phyloP scores from a whole-genome alignment of 148 eudicot genomes.

The Drosera capensis region DNA sequence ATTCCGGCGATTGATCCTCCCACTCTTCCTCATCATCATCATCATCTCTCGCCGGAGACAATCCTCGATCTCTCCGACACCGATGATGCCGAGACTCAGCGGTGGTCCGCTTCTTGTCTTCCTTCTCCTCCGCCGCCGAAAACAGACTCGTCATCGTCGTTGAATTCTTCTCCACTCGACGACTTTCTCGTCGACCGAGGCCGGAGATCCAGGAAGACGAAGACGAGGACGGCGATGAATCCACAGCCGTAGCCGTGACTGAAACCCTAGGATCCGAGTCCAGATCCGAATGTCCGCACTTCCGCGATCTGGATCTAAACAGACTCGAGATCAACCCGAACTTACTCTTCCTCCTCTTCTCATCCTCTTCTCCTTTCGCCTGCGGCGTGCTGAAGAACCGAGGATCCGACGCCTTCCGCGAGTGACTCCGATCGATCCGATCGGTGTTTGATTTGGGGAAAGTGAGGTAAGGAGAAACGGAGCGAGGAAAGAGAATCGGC shows the following conservation, averaged over 20 bases:
- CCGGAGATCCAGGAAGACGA: slow-evolving; percentile 17
- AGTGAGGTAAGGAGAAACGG: slow-evolving; percentile 50
- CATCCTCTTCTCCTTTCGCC: slow-evolving; percentile 15
- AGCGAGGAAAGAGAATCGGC: slow-evolving; percentile 48
- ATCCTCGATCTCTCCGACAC: slow-evolving; percentile 29
- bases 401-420: slow-evolving; percentile 8
- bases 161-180: too few species aligned
- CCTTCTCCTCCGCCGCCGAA: slow-evolving; percentile 15
- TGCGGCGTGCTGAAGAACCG: slow-evolving; percentile 55
- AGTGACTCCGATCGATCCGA: slow-evolving; percentile 8
- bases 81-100: too few species aligned
- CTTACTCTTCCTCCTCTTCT: slow-evolving; percentile 10
- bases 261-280: slow-evolving; percentile 10
- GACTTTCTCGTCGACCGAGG: slow-evolving; percentile 14
- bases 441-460: slow-evolving; percentile 3
- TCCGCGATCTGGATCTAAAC: slow-evolving; percentile 55
- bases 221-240: slow-evolving; percentile 26
- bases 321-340: slow-evolving; percentile 23
- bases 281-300: slow-evolving; percentile 7
- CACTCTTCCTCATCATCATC: slow-evolving; percentile 16
- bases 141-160: slow-evolving; percentile 9
- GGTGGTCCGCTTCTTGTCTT: too few species aligned
- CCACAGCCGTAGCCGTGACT: slow-evolving; percentile 1
- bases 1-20: slow-evolving; percentile 6
- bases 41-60: slow-evolving; percentile 55